Conservation (phyloP, 352 stramenopile species). For the Pythium guiyangense region DNA sequence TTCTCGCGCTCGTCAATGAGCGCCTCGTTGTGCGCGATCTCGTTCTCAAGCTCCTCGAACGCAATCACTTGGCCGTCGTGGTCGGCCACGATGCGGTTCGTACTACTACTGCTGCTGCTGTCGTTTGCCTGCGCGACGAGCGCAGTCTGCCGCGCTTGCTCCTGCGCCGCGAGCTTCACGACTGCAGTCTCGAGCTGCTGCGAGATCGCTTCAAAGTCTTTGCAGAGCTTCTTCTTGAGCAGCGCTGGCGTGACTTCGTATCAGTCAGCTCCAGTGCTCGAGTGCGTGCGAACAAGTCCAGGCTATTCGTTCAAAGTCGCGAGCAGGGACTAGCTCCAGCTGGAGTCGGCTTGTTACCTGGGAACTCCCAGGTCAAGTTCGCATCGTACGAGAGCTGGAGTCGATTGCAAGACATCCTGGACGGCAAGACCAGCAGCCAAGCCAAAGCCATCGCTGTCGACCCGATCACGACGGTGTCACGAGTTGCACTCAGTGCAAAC, state of each 20-base stretch:
- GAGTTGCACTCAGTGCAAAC: no score
- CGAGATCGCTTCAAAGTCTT: slow-evolving; percentile 80
- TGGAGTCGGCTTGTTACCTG: no score
- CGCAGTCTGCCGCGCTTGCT: slow-evolving; percentile 54
- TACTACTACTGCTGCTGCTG: slow-evolving; percentile 19
- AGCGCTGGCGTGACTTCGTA: slow-evolving; percentile 54
- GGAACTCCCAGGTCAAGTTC: no score
- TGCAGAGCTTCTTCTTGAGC: slow-evolving; percentile 54
- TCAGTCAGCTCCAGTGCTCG: no score
- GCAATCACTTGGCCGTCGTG: slow-evolving; percentile 73
- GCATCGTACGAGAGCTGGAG: no score
- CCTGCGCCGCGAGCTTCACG: slow-evolving; percentile 52
- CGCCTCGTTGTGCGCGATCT: slow-evolving; percentile 86
- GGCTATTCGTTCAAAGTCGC: no score
- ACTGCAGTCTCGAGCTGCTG: slow-evolving; percentile 65
- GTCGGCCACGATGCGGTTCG: slow-evolving; percentile 50
- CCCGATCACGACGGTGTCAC: no score
- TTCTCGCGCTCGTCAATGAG: slow-evolving; percentile 87
- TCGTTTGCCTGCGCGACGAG: slow-evolving; percentile 22
- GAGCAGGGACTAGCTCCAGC: no score
- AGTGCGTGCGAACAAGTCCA: no score
- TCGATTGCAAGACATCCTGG: no score
- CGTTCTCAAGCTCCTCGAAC: slow-evolving; percentile 72
- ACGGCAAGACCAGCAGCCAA: no score
- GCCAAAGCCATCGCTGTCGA: no score